phyloP scores from a whole-genome alignment of 2,329 filamentous ascomycete species.

The Didymella segeticola region DNA sequence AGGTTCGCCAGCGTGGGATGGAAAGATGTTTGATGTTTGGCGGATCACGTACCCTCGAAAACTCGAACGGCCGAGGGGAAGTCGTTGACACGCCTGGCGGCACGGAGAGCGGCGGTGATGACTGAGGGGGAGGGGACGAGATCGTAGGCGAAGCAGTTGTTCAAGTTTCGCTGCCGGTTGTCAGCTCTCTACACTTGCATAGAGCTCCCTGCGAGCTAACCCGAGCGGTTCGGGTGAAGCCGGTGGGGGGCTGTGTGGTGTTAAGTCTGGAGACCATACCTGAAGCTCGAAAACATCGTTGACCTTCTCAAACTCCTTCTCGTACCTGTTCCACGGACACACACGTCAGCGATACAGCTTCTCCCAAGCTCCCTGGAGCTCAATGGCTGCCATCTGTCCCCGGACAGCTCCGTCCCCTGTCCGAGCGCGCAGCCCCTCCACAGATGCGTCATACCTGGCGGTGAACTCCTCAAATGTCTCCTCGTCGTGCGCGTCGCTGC shows the following conservation, averaged over 20 bases:
- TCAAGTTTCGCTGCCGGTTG: constrained; percentile 78
- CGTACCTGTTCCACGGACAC: constrained; percentile 71
- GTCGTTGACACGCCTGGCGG: constrained; percentile 96
- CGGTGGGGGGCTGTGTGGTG: constrained; percentile 18
- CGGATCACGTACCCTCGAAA: constrained; percentile 81
- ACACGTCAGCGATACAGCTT: constrained; percentile 37
- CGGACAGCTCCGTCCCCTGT: constrained; percentile 24
- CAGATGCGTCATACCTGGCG: constrained; percentile 73
- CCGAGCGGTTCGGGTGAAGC: constrained; percentile 22
- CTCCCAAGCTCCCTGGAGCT: constrained; percentile 26
- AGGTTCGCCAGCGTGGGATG: not conserved
- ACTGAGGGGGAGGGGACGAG: constrained; percentile 94
- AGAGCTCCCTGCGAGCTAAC: constrained; percentile 4
- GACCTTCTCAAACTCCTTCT: constrained; percentile 98
- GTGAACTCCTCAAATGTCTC: constrained; percentile 99
- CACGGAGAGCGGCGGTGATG: constrained; percentile 87
- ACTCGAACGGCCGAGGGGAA: constrained; percentile 97
- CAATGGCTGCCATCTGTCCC: constrained; percentile 36
- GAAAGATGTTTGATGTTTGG: not conserved
- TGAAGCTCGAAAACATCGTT: constrained; percentile 99
- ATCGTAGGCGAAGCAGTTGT: constrained; percentile 99
- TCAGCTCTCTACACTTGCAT: constrained; percentile 24
- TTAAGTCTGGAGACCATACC: constrained; percentile 63
- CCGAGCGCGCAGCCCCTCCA: constrained; percentile 24
- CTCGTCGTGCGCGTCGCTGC: constrained; percentile 73